These are phyloP conservation scores for Colletotrichum sansevieriae DNA, from an alignment of 2,329 filamentous ascomycete genomes.

Conservation along the genomic window DNA sequence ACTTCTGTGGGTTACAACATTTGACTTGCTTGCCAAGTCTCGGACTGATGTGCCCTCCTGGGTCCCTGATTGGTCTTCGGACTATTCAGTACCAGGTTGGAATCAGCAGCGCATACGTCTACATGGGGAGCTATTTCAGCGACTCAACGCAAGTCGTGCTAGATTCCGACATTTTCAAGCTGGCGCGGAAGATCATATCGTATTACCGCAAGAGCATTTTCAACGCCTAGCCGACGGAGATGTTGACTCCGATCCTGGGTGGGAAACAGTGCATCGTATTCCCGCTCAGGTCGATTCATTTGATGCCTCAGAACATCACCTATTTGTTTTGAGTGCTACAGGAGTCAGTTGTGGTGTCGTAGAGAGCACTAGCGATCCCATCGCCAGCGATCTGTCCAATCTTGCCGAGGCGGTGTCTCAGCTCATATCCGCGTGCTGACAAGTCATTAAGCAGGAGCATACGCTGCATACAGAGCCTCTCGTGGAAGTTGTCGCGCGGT, in stretches of 20 bases:
- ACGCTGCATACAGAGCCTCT: background rate
- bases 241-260: background rate
- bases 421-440: background rate
- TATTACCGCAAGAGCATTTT: background rate
- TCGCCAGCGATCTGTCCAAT: constrained; percentile 17
- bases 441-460: background rate
- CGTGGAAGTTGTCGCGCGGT: background rate
- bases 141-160: constrained; percentile 26
- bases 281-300: too few species aligned
- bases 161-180: background rate
- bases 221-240: background rate
- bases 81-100: background rate
- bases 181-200: background rate
- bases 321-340: too few species aligned
- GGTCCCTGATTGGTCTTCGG: constrained; percentile 43
- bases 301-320: too few species aligned
- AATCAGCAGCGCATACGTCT: constrained; percentile 10
- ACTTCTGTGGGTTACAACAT: constrained; percentile 31
- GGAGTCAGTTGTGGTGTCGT: background rate
- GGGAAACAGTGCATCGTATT: background rate
- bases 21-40: constrained; percentile 32
- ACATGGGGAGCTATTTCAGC: background rate
- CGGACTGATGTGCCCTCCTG: constrained; percentile 36
- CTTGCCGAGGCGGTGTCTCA: background rate
- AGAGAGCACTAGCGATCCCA: background rate